Percentiles rank a stretch among this genome's conserved stretches.
Evolutionary conservation across 1,284 basidiomycete genomes (phyloP).

Genomic region (Trichosporon ovoides): DNA sequence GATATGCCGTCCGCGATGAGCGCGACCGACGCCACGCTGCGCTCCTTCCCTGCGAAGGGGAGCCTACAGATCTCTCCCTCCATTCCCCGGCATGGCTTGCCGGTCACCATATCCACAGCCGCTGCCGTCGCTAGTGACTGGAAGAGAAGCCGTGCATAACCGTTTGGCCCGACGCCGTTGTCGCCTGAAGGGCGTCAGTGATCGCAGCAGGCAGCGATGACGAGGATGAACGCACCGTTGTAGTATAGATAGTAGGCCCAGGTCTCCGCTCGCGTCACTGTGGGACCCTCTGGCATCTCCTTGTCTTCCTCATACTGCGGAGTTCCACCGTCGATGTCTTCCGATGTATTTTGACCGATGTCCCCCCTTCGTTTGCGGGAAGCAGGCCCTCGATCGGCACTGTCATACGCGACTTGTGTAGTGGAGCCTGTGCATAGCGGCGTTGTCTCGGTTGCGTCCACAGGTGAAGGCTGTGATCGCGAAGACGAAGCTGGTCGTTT

Average conservation of each 20-base stretch:
- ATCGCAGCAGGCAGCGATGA: background rate
- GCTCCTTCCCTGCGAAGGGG: slow-evolving; percentile 63
- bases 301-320: background rate
- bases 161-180: slow-evolving; percentile 27
- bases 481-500: too few species aligned
- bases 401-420: too few species aligned
- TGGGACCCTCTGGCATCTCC: slow-evolving; percentile 13
- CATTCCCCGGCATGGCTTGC: slow-evolving; percentile 9
- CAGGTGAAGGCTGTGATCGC: too few species aligned
- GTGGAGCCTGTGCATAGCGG: too few species aligned
- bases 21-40: slow-evolving; percentile 62
- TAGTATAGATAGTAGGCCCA: slow-evolving; percentile 25
- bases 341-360: too few species aligned
- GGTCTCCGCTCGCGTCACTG: slow-evolving; percentile 14
- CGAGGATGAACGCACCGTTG: slow-evolving; percentile 7
- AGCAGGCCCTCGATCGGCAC: too few species aligned
- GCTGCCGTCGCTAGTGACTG: slow-evolving; percentile 62
- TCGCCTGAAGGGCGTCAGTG: slow-evolving; percentile 10
- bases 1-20: slow-evolving; percentile 58
- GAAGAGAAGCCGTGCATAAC: slow-evolving; percentile 65
- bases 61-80: slow-evolving; percentile 51
- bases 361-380: too few species aligned
- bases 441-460: too few species aligned
- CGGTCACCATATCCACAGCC: slow-evolving; percentile 58
- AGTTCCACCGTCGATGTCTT: background rate